Evolutionary conservation across 371 early-diverging fungal genomes (phyloP).

Genomic region (Umbelopsis sp.): DNA sequence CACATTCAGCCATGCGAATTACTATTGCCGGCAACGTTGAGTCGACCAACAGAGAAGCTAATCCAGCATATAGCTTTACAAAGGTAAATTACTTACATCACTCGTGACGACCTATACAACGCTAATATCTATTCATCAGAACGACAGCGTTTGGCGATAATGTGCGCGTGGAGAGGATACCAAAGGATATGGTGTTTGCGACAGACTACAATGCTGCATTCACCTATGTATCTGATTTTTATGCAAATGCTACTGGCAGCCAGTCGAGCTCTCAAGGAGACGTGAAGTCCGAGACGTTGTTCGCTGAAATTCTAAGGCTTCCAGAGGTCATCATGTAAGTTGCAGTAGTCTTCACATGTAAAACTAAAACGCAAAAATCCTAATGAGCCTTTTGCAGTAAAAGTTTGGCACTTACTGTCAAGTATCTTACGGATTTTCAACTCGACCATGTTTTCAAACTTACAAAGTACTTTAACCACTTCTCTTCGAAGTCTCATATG

Average conservation of each 20-base stretch:
- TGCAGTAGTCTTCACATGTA: not conserved
- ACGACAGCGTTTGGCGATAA: slow-evolving; percentile 28
- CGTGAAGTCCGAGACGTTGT: slow-evolving; percentile 18
- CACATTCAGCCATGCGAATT: slow-evolving; percentile 82
- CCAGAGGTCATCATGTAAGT: slow-evolving; percentile 41
- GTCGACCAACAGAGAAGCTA: slow-evolving; percentile 59
- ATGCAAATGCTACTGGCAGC: slow-evolving; percentile 31
- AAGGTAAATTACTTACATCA: slow-evolving; percentile 21
- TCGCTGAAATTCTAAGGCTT: slow-evolving; percentile 30
- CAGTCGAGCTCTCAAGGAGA: slow-evolving; percentile 18
- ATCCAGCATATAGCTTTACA: slow-evolving; percentile 43
- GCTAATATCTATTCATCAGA: slow-evolving; percentile 10
- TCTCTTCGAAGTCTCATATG: slow-evolving; percentile 73
- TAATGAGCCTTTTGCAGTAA: slow-evolving; percentile 28
- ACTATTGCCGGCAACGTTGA: slow-evolving; percentile 59
- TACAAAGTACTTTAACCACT: slow-evolving; percentile 68
- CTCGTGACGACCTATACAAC: not conserved
- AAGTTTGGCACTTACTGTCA: slow-evolving; percentile 59
- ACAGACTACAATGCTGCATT: slow-evolving; percentile 55
- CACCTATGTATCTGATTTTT: slow-evolving; percentile 58
- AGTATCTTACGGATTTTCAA: slow-evolving; percentile 67
- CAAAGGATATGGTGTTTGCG: slow-evolving; percentile 38
- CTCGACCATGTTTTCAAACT: slow-evolving; percentile 58
- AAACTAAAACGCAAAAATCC: not conserved
- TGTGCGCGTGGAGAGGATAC: slow-evolving; percentile 66